Conservation (phyloP, 2,329 filamentous ascomycete species). For the Boeremia lycopersici region DNA sequence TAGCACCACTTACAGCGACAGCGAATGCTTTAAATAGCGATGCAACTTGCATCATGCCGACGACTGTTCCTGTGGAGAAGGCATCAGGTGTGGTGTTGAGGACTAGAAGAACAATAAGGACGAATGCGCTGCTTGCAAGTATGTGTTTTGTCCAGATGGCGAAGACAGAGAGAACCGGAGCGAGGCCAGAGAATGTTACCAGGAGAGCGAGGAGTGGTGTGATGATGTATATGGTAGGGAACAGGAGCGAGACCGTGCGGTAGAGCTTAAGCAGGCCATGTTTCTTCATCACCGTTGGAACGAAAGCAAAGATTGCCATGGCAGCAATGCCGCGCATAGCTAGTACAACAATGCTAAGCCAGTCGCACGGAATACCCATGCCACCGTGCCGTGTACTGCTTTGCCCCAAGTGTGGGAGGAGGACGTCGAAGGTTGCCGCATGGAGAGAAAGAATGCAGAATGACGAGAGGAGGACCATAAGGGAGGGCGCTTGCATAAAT, state of each 20-base stretch:
- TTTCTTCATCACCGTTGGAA: constrained; percentile 47
- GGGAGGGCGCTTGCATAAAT: constrained; percentile 54
- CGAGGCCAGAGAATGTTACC: constrained; percentile 42
- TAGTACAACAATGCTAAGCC: constrained; percentile 52
- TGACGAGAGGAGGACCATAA: constrained; percentile 54
- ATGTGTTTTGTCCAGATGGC: constrained; percentile 53
- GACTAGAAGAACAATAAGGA: constrained; percentile 54
- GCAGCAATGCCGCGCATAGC: constrained; percentile 51
- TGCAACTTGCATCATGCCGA: constrained; percentile 56
- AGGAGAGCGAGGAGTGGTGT: constrained; percentile 49
- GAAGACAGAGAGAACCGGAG: constrained; percentile 46
- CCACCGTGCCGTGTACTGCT: constrained; percentile 52
- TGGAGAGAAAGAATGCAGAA: constrained; percentile 63
- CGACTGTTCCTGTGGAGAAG: constrained; percentile 53
- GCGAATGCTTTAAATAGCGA: constrained; percentile 55
- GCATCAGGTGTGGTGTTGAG: constrained; percentile 56
- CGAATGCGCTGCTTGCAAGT: constrained; percentile 50
- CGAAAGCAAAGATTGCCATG: constrained; percentile 44
- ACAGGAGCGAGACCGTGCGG: constrained; percentile 48
- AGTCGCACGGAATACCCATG: constrained; percentile 54
- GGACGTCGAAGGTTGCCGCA: constrained; percentile 58
- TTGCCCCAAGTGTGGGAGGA: constrained; percentile 56
- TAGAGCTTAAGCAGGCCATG: constrained; percentile 53
- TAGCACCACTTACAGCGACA: constrained; percentile 53
- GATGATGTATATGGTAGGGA: constrained; percentile 49